Percentiles rank a stretch among this genome's conserved stretches.
Conservation (phyloP, 352 stramenopile species). For the Phytopythium mirpurense region DNA sequence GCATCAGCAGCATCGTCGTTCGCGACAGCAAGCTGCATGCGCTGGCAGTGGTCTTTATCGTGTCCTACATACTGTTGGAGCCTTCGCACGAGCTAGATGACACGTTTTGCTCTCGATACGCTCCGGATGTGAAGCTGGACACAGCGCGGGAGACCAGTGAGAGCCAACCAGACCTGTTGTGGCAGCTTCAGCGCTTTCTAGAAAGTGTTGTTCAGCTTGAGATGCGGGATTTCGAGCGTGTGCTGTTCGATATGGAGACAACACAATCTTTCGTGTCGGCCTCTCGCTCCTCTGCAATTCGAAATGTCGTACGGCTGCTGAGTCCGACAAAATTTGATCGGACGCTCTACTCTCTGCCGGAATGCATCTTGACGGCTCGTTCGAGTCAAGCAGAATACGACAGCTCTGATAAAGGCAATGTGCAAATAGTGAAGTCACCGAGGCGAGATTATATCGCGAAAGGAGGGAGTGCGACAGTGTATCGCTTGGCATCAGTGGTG, state of each 20-base stretch:
- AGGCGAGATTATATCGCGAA: constrained; percentile 35
- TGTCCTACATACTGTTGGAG: constrained; percentile 26
- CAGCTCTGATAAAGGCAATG: too few relatives aligned
- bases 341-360: constrained; percentile 22
- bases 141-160: not conserved
- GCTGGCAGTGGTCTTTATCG: constrained; percentile 22
- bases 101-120: constrained; percentile 25
- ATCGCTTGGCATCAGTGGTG: constrained; percentile 20
- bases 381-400: not conserved
- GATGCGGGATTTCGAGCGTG: constrained; percentile 14
- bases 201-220: constrained; percentile 9
- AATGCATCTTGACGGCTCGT: not conserved
- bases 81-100: constrained; percentile 32
- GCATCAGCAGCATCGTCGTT: not conserved
- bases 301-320: constrained; percentile 30
- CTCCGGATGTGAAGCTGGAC: constrained; percentile 6
- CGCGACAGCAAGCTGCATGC: constrained; percentile 14
- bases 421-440: not conserved
- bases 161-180: constrained; percentile 26
- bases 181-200: constrained; percentile 39
- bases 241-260: constrained; percentile 28
- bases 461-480: constrained; percentile 45
- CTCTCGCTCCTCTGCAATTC: constrained; percentile 21
- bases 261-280: constrained; percentile 19
- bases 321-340: constrained; percentile 34